Evolutionary conservation across 345 rosid species (phyloP).

Genomic region (Pistacia atlantica): DNA sequence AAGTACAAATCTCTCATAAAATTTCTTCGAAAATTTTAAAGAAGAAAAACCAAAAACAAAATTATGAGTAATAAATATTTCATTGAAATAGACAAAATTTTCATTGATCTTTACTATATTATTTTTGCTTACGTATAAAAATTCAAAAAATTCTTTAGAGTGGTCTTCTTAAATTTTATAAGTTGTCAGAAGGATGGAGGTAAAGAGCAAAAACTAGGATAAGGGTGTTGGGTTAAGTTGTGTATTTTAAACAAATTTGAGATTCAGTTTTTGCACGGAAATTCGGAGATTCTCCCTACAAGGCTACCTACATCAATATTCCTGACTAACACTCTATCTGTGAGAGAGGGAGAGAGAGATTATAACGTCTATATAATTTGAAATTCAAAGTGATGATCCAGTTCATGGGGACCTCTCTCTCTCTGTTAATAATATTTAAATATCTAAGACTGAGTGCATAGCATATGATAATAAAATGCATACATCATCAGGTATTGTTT

Average conservation of each 20-base stretch:
- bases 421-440: neutral
- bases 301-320: slow-evolving; percentile 17
- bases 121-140: no score
- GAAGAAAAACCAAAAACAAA: neutral
- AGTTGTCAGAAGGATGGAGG: no score
- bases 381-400: slow-evolving; percentile 38
- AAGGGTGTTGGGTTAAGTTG: neutral
- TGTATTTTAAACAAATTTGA: neutral
- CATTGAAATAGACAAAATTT: neutral
- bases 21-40: neutral
- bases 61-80: neutral
- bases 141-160: no score
- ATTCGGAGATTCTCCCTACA: slow-evolving; percentile 45
- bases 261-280: slow-evolving; percentile 33
- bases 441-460: neutral
- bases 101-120: no score
- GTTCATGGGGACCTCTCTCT: slow-evolving; percentile 5
- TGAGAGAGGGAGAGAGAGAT: neutral
- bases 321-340: slow-evolving; percentile 32
- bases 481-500: neutral
- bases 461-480: neutral
- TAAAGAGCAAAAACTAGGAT: no score
- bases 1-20: no score
- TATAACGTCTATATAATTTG: slow-evolving; percentile 19
- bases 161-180: no score